Evolutionary conservation across 192 early-diverging fungal genomes (phyloP).

Genomic region (Linnemannia zychae): DNA sequence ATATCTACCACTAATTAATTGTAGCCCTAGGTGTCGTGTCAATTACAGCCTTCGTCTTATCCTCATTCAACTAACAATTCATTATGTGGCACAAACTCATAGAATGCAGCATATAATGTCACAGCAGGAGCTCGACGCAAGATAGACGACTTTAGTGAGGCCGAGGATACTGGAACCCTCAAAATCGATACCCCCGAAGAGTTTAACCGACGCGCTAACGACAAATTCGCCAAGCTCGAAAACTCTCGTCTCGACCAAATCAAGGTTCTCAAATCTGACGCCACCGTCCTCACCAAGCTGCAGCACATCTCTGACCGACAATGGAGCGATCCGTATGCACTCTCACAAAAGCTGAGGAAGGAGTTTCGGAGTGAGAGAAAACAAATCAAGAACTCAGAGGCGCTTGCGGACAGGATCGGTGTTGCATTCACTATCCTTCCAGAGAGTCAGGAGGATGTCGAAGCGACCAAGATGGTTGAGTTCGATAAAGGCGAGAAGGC

Average conservation of each 20-base stretch:
- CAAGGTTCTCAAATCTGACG: slow-evolving; percentile 58
- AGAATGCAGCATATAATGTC: slow-evolving; percentile 78
- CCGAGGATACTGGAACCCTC: slow-evolving; percentile 74
- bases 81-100: background rate
- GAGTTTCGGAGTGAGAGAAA: slow-evolving; percentile 69
- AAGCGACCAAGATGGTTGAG: slow-evolving; percentile 14
- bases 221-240: slow-evolving; percentile 70
- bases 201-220: slow-evolving; percentile 18
- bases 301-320: slow-evolving; percentile 76
- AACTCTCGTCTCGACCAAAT: slow-evolving; percentile 62
- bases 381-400: slow-evolving; percentile 10
- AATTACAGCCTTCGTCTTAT: slow-evolving; percentile 4
- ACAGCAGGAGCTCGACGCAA: slow-evolving; percentile 81
- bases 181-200: slow-evolving; percentile 63
- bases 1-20: slow-evolving; percentile 1
- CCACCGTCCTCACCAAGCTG: slow-evolving; percentile 67
- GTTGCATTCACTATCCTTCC: slow-evolving; percentile 38
- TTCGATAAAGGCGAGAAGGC: slow-evolving; percentile 30
- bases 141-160: slow-evolving; percentile 75
- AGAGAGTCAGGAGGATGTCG: slow-evolving; percentile 34
- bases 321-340: slow-evolving; percentile 86
- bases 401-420: slow-evolving; percentile 43
- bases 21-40: too few species aligned
- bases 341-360: slow-evolving; percentile 78
- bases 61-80: background rate